Conservation (phyloP, 2,329 filamentous ascomycete genomes). For the Diplodia sapinea region DNA sequence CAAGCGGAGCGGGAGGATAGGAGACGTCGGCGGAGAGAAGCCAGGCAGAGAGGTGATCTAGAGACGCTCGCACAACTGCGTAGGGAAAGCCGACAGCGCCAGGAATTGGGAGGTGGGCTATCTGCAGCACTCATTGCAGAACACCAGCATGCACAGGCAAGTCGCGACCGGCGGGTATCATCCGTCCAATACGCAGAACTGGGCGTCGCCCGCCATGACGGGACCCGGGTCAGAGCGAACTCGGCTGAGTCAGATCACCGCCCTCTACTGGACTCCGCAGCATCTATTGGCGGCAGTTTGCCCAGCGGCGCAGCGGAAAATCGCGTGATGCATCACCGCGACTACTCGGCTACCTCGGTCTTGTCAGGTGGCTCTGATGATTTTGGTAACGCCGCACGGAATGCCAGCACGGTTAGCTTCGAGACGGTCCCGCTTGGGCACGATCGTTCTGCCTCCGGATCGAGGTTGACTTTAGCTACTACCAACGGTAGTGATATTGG, state of each 20-base stretch:
- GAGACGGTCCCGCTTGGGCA: slow-evolving; percentile 52
- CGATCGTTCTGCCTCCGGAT: slow-evolving; percentile 38
- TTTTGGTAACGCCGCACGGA: slow-evolving; percentile 36
- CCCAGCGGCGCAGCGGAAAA: slow-evolving; percentile 38
- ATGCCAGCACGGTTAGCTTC: slow-evolving; percentile 39
- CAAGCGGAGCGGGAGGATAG: slow-evolving; percentile 77
- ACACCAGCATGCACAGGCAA: slow-evolving; percentile 64
- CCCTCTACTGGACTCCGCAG: slow-evolving; percentile 74
- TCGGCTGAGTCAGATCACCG: slow-evolving; percentile 75
- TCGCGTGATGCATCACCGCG: slow-evolving; percentile 47
- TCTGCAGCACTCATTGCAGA: slow-evolving; percentile 60
- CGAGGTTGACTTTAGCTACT: slow-evolving; percentile 22
- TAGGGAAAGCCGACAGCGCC: slow-evolving; percentile 46
- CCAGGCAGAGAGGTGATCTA: slow-evolving; percentile 72
- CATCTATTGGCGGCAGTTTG: slow-evolving; percentile 59
- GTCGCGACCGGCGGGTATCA: slow-evolving; percentile 71
- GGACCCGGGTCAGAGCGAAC: slow-evolving; percentile 74
- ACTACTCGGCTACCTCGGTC: slow-evolving; percentile 51
- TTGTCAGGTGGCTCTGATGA: slow-evolving; percentile 47
- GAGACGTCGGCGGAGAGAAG: slow-evolving; percentile 72
- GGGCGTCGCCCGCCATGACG: slow-evolving; percentile 77
- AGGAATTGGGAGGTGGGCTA: slow-evolving; percentile 35
- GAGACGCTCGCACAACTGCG: slow-evolving; percentile 67
- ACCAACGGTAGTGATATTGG: slow-evolving; percentile 25
- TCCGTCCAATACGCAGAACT: slow-evolving; percentile 78